Conservation (phyloP, 176 grass and related monocot species). For the Carex myosuroides region DNA sequence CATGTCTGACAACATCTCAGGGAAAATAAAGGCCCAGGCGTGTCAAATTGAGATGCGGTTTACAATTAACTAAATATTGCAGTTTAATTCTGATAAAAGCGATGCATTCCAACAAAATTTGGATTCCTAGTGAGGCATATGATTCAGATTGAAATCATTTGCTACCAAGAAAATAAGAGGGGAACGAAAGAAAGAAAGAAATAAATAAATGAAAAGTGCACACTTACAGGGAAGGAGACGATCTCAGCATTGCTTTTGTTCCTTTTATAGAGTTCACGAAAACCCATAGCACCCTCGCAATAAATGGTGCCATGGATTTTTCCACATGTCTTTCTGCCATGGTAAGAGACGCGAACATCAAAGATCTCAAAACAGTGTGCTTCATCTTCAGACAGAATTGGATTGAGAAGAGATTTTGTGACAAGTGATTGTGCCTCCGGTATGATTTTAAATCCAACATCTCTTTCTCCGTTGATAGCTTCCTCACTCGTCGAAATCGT, state of each 20-base stretch:
- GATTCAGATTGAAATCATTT: not conserved
- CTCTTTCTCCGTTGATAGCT: not conserved
- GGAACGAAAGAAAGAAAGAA: not conserved
- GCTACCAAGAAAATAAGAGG: not conserved
- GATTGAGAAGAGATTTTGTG: not conserved
- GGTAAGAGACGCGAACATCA: not conserved
- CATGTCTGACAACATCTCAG: not conserved
- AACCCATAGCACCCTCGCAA: not conserved
- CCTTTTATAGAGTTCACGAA: not conserved
- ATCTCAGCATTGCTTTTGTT: not conserved
- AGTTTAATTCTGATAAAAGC: not conserved
- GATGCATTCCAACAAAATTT: not conserved
- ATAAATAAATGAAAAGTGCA: not conserved
- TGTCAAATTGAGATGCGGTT: not conserved
- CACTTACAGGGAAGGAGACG: conserved; percentile 2
- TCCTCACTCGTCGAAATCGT: not conserved
- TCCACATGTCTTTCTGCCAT: not conserved
- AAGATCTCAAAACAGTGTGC: not conserved
- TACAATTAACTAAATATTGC: not conserved
- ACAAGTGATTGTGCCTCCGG: not conserved
- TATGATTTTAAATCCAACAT: not conserved
- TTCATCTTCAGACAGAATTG: not conserved
- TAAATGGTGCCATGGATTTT: not conserved
- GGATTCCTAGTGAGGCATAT: not conserved
- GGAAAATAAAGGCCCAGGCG: not conserved